Conservation (phyloP, 2,329 filamentous ascomycete species). For the Periconia macrospinosa region DNA sequence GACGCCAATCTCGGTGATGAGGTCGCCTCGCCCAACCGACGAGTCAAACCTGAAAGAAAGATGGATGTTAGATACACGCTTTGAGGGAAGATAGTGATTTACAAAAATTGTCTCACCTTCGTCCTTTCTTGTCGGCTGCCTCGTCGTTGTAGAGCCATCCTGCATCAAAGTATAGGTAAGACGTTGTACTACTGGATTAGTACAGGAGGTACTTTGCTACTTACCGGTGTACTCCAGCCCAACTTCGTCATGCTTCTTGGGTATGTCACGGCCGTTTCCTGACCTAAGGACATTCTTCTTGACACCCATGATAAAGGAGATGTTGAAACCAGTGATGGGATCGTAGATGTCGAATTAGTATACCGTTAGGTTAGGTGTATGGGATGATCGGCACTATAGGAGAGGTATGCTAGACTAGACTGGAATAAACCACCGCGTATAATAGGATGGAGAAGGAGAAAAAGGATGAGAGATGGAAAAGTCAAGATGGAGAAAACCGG, state of each 20-base stretch:
- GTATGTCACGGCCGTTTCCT: conserved; percentile 64
- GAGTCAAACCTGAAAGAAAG: conserved; percentile 75
- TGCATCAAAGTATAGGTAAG: conserved; percentile 1
- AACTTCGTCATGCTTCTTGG: conserved; percentile 70
- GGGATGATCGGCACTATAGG: too few species aligned
- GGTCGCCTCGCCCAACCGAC: conserved; percentile 75
- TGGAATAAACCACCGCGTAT: neutral
- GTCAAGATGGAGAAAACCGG: conserved; percentile 11
- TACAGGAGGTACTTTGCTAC: neutral
- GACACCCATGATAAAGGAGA: conserved; percentile 56
- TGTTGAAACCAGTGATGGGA: neutral
- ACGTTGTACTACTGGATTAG: conserved; percentile 13
- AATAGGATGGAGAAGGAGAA: neutral
- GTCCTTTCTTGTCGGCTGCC: conserved; percentile 66
- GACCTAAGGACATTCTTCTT: conserved; percentile 64
- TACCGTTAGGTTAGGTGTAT: neutral
- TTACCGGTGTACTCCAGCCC: conserved; percentile 82
- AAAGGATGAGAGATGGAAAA: conserved; percentile 4
- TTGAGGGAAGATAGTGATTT: too few species aligned
- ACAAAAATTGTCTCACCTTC: conserved; percentile 69
- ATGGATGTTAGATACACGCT: too few species aligned
- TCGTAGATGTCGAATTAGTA: neutral
- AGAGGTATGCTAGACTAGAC: neutral
- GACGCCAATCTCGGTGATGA: conserved; percentile 76
- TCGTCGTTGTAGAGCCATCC: conserved; percentile 73